These are phyloP conservation scores for Chaetomium sp. DNA, from an alignment of 2,329 filamentous ascomycete species.

Conservation along the genomic window DNA sequence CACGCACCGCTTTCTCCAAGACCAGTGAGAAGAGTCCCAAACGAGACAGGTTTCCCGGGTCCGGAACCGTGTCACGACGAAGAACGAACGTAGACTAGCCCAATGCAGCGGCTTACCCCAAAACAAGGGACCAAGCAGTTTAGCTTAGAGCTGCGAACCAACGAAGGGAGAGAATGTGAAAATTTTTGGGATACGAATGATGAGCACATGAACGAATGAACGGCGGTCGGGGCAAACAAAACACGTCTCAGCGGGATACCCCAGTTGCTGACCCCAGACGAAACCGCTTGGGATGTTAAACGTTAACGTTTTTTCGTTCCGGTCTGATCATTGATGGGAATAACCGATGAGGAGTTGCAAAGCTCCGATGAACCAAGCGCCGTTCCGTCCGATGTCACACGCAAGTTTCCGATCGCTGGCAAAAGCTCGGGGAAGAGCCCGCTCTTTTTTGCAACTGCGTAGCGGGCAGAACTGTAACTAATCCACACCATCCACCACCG, in stretches of 20 bases:
- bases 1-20: background rate
- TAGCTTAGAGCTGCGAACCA: too few relatives aligned
- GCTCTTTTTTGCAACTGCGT: too few relatives aligned
- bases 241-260: background rate
- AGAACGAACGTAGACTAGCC: background rate
- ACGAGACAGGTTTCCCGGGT: background rate
- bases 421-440: background rate
- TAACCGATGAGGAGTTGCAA: too few relatives aligned
- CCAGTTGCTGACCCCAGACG: background rate
- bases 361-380: too few relatives aligned
- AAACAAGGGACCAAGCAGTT: too few relatives aligned
- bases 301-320: too few relatives aligned
- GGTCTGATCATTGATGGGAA: too few relatives aligned
- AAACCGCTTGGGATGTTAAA: background rate
- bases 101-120: too few relatives aligned
- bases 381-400: conserved; percentile 3
- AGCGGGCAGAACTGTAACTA: too few relatives aligned
- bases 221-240: background rate
- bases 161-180: too few relatives aligned
- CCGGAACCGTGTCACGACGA: conserved; percentile 5
- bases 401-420: background rate
- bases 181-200: too few relatives aligned
- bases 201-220: background rate
- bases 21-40: background rate
- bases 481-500: too few relatives aligned